Percentiles rank a stretch among this genome's conserved stretches.
Evolutionary conservation across 2,329 filamentous ascomycete genomes (phyloP).

Genomic region (Amauroascus niger): DNA sequence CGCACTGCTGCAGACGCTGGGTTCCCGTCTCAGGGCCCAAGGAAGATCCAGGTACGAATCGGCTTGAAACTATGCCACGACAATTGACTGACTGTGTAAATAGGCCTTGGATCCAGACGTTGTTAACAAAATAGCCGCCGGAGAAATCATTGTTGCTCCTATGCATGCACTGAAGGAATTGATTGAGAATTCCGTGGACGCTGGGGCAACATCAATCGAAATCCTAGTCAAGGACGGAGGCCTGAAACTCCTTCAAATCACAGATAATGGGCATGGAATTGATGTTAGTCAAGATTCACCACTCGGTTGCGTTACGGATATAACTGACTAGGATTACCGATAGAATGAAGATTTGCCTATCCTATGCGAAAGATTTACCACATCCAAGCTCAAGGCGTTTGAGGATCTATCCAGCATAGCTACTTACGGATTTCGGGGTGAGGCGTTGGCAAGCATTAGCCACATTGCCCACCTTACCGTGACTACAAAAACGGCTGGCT

Average conservation of each 20-base stretch:
- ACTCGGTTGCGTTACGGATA: not conserved
- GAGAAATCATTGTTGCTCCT: conserved; percentile 95
- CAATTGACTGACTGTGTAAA: not conserved
- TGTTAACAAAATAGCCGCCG: conserved; percentile 96
- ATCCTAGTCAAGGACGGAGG: conserved; percentile 91
- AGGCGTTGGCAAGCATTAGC: conserved; percentile 93
- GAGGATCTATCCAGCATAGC: conserved; percentile 83
- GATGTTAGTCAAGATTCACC: conserved; percentile 50
- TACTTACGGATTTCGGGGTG: conserved; percentile 96
- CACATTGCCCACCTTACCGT: conserved; percentile 94
- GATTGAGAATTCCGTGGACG: conserved; percentile 94
- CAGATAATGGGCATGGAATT: conserved; percentile 93
- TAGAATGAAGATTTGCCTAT: conserved; percentile 86
- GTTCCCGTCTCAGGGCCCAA: conserved; percentile 34
- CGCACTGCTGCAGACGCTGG: conserved; percentile 41
- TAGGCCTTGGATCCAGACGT: conserved; percentile 83
- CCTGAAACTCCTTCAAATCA: conserved; percentile 89
- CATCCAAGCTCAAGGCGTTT: conserved; percentile 87
- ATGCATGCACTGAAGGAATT: conserved; percentile 94
- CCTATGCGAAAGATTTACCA: conserved; percentile 91
- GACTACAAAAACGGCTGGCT: conserved; percentile 84
- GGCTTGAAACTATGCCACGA: conserved; percentile 16
- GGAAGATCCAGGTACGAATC: conserved; percentile 42
- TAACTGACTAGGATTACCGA: conserved; percentile 10
- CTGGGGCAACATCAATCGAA: conserved; percentile 85